Base-by-base conservation (phyloP, 257 asterid genomes). In the Plantago ovata region DNA sequence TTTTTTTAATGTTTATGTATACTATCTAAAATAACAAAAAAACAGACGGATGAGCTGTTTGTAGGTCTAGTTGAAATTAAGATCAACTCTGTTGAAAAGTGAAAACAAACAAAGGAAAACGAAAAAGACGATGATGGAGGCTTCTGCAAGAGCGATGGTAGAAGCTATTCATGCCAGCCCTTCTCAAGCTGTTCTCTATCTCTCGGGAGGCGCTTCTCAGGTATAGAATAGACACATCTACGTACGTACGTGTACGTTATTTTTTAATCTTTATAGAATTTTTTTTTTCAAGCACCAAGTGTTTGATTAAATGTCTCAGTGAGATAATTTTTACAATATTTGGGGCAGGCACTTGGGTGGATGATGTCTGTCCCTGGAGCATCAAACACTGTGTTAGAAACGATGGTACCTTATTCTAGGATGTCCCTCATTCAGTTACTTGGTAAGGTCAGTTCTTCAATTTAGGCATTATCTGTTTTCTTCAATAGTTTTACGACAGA, bases 131-230 rank as follows among this genome's bases (percentile, higher is more conserved):
- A 39, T 56, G 50, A 75, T 83, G 77, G 98, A 92, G 73, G 70
- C 75, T 41, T 74, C 90, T 52, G 64, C 81, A 3, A 85, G 98
- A 71, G 78, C 84, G 7, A 44, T 82, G 65, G 79, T 88, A 54
- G 95, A 85, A 64, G 81, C 89, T 58, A 81, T 88, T 60, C 95
- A 92, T 77, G 75, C 83, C 10, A 77, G 64, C 53, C 95, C 91
- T 22, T 67, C 91, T 60, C 91, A 82, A 61, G 87, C 91, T 52
- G 95, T 92, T 38, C 76, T 92, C 62, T 82, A 80, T 66, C 75
- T 88, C 77, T 77, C 95, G 71, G 98, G 98, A 61, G 98, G 96
- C 22, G 95, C 95, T 24, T 85, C 98, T 69, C 98, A 92, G 96
- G 98, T 84, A 40, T 41, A 3, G 18, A 42, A n/a, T n/a, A n/a